These are phyloP conservation scores for Narthecium ossifragum DNA, from an alignment of 106 monocot species.

Conservation along the genomic window DNA sequence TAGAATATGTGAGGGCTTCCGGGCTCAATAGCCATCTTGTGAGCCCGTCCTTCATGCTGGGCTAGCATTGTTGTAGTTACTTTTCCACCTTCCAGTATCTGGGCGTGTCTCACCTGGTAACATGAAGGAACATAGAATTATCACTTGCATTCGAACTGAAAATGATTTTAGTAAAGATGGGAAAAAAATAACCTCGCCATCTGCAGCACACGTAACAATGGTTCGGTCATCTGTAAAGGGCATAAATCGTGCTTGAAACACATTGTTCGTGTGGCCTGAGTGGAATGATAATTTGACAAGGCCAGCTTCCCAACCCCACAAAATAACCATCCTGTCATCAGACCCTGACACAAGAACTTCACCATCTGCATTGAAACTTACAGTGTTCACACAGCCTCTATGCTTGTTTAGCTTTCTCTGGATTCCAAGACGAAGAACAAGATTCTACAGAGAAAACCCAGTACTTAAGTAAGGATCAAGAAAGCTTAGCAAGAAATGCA, in stretches of 20 bases:
- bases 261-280: slow-evolving; percentile 76
- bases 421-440: slow-evolving; percentile 61
- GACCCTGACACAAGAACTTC: slow-evolving; percentile 80
- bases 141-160: not conserved
- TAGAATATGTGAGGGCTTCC: slow-evolving; percentile 75
- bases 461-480: not conserved
- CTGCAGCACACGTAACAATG: slow-evolving; percentile 88
- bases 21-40: slow-evolving; percentile 75
- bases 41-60: slow-evolving; percentile 45
- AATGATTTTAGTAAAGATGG: not conserved
- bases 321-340: slow-evolving; percentile 75
- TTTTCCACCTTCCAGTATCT: slow-evolving; percentile 47
- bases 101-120: slow-evolving; percentile 63
- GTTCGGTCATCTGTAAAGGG: slow-evolving; percentile 61
- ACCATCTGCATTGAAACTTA: slow-evolving; percentile 76
- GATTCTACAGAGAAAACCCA: slow-evolving; percentile 38
- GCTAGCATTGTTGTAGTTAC: slow-evolving; percentile 34
- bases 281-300: slow-evolving; percentile 50
- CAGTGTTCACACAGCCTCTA: slow-evolving; percentile 88
- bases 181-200: slow-evolving; percentile 63
- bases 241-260: slow-evolving; percentile 86
- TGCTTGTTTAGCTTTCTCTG: slow-evolving; percentile 62
- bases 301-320: slow-evolving; percentile 89
- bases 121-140: not conserved
- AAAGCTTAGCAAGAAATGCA: not conserved